Evolutionary conservation across 495 filamentous ascomycete genomes (phyloP).

Genomic region (Poronia punctata): DNA sequence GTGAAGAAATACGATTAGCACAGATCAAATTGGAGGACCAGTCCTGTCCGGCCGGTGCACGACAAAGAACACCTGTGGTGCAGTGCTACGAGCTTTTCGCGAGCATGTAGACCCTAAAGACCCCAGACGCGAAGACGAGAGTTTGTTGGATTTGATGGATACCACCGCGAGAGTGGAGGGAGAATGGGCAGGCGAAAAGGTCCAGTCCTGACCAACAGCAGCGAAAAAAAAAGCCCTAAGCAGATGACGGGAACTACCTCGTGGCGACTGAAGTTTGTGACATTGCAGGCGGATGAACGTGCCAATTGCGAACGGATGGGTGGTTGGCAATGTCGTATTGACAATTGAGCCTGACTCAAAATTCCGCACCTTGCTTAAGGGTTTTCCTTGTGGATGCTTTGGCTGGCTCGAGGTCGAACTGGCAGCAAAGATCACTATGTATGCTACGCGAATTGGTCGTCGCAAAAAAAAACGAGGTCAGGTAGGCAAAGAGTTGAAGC

Average conservation of each 20-base stretch:
- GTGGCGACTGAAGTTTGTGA: constrained; percentile 14
- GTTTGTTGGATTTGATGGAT: too few relatives aligned
- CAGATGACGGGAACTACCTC: constrained; percentile 21
- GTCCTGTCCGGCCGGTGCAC: constrained; percentile 5
- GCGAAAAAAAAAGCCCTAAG: too few relatives aligned
- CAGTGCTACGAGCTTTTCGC: constrained; percentile 6
- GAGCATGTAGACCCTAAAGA: constrained; percentile 5
- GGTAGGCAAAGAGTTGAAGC: constrained; percentile 1
- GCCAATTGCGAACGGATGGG: constrained; percentile 19
- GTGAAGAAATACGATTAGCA: neutral
- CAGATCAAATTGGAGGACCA: neutral
- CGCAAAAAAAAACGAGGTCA: constrained; percentile 15
- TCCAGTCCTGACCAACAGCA: too few relatives aligned
- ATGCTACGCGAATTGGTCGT: constrained; percentile 14
- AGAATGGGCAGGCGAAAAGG: constrained; percentile 4
- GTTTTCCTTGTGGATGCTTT: neutral
- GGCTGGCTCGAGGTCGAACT: constrained; percentile 10
- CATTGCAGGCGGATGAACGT: constrained; percentile 18
- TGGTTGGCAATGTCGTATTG: constrained; percentile 4
- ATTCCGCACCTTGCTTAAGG: neutral
- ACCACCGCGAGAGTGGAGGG: neutral
- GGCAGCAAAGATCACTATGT: constrained; percentile 9
- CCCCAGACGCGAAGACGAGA: neutral
- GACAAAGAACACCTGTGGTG: constrained; percentile 2
- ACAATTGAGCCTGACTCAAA: neutral